A percentile compares a stretch with the other conserved stretches of the same genome.
Evolutionary conservation across 1,284 basidiomycete genomes (phyloP).

Genomic region (Cutaneotrichosporon spelunceum): DNA sequence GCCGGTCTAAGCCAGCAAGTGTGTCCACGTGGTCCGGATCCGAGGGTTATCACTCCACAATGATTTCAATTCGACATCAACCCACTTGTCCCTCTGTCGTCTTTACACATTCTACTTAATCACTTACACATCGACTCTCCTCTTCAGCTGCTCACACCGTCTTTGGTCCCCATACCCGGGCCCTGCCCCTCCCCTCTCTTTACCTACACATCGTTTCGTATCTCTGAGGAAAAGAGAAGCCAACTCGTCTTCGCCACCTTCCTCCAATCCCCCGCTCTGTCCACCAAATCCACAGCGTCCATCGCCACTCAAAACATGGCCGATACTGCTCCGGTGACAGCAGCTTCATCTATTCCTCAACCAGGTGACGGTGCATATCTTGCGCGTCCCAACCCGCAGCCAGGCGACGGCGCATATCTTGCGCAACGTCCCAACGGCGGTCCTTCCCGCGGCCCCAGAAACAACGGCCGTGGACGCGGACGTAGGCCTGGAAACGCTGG

Average conservation of each 20-base stretch:
- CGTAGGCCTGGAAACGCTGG: background rate
- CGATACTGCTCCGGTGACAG: conserved; percentile 8
- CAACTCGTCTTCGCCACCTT: background rate
- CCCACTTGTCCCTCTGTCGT: background rate
- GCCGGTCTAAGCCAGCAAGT: background rate
- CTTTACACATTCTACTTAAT: background rate
- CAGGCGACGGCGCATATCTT: conserved; percentile 26
- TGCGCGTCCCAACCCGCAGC: conserved; percentile 17
- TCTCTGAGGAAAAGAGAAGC: background rate
- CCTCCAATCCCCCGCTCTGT: conserved; percentile 2
- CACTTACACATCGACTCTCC: background rate
- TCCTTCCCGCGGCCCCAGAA: conserved; percentile 3
- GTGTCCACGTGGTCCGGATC: conserved; percentile 8
- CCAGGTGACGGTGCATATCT: conserved; percentile 23
- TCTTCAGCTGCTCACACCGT: background rate
- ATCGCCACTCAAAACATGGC: conserved; percentile 7
- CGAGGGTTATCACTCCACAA: background rate
- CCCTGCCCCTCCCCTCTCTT: background rate
- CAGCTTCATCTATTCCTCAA: conserved; percentile 7
- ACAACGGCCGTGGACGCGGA: conserved; percentile 8
- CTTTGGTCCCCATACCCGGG: background rate
- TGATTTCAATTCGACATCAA: background rate
- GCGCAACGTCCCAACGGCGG: conserved; percentile 9
- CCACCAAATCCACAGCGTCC: background rate
- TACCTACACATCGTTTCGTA: background rate